Base-by-base conservation (phyloP, 495 filamentous ascomycete species). In the Hypoxylon crocopeplum region DNA sequence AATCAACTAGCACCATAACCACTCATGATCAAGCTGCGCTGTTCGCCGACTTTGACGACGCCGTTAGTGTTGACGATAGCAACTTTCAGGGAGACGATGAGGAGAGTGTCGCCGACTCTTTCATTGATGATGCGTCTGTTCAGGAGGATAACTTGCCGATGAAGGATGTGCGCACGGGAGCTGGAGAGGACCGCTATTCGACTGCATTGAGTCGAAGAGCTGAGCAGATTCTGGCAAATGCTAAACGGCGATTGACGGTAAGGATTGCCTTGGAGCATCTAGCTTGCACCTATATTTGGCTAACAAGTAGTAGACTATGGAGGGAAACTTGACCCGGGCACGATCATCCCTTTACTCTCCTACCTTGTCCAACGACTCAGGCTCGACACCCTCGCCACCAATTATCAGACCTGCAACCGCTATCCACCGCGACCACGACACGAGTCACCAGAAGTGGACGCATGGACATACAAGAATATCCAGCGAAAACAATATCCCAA, bases 141-240 rank as follows among this genome's bases (percentile, higher is more conserved):
- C 62, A 48, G 3, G 56, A 58, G 5, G 38, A 58, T 37, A 21
- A 32, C 3, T 37, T 53, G 39, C 13, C 54, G 34, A 47, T 37
- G 27, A 44, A 48, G 29, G 50, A 63, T 29, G 42, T 32, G 10
- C 55, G 46, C 20, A 49, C 45, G 6, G 40, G 17, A 7, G 20
- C n/a, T 29, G 34, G 24, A 10, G 54, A 65, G 32, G 69, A 70
- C 11, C 56, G 55, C 30, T 83, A 86, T 60, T 88, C 90, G 20
- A 88, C 86, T 38, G 85, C 82, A 10, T 86, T 96, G 69, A 94
- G 90, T 67, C 86, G 86, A 55, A 81, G 90, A 64, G 92, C 92
- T 8, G 92, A 97, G 70, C 77, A 89, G 54, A 96, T 96, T 69
- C 77, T 97, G 36, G 90, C 91, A 29, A 95, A 95, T 74, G 92